Conservation (phyloP, 208 protist species). For the Wallacemonas sp. region DNA sequence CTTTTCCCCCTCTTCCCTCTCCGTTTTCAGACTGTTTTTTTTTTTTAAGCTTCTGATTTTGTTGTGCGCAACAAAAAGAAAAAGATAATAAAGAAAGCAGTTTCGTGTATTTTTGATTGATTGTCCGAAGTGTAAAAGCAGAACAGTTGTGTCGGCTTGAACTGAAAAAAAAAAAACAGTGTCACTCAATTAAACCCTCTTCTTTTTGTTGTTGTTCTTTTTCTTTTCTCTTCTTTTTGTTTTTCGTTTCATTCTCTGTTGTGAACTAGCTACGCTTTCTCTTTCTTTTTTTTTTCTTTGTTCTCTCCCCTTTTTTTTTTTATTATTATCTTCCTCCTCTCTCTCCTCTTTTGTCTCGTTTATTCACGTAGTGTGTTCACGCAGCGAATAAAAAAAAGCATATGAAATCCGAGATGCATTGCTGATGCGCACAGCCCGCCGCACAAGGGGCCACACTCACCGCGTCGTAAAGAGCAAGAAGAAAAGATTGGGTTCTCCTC, state of each 20-base stretch:
- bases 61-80: background rate
- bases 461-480: too few relatives aligned
- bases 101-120: background rate
- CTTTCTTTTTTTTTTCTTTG: conserved; percentile 6
- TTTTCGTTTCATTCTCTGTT: background rate
- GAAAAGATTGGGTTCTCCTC: too few relatives aligned
- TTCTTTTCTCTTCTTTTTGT: background rate
- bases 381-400: background rate
- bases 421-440: too few relatives aligned
- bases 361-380: too few relatives aligned
- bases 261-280: background rate
- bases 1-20: background rate
- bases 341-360: too few relatives aligned
- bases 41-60: background rate
- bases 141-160: background rate
- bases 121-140: background rate
- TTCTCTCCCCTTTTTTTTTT: background rate
- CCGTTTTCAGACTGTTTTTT: background rate
- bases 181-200: background rate
- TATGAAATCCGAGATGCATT: too few relatives aligned
- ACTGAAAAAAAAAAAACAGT: background rate
- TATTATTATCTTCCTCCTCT: background rate
- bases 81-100: background rate
- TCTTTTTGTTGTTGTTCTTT: background rate
- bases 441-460: too few relatives aligned